These are phyloP conservation scores for Amaranthus tricolor DNA, from an alignment of 179 eudicot species.

Conservation along the genomic window DNA sequence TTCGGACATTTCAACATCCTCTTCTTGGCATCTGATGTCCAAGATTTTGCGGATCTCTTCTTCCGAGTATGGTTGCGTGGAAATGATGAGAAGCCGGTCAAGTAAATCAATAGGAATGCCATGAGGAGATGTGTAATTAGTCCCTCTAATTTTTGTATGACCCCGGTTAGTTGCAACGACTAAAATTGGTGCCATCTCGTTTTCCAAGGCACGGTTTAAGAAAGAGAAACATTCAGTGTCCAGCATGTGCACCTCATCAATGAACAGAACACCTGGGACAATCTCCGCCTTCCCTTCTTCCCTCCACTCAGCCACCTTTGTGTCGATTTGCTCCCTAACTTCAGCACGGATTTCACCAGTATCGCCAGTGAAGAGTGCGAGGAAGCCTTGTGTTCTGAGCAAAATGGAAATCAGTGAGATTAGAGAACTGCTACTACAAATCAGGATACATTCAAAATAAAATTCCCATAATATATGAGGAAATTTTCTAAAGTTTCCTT, in stretches of 20 bases:
- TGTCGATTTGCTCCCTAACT: constrained; percentile 96
- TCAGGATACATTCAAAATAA: background rate
- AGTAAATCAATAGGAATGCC: constrained; percentile 94
- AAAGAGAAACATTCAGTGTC: constrained; percentile 93
- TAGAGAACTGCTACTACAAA: background rate
- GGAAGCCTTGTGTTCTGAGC: constrained; percentile 87
- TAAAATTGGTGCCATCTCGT: constrained; percentile 85
- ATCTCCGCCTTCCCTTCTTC: constrained; percentile 99
- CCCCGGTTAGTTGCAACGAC: constrained; percentile 95
- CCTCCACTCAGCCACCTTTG: constrained; percentile 97
- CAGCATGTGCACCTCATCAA: constrained; percentile 96
- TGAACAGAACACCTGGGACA: constrained; percentile 89
- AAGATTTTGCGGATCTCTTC: constrained; percentile 83
- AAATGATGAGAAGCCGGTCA: constrained; percentile 84
- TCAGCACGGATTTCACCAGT: constrained; percentile 95
- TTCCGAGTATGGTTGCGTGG: constrained; percentile 82
- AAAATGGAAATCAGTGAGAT: background rate
- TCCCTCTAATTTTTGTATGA: constrained; percentile 81
- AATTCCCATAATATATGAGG: background rate
- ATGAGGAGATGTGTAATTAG: constrained; percentile 88
- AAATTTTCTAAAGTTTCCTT: no score
- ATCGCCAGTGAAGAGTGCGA: constrained; percentile 94
- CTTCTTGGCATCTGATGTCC: constrained; percentile 86
- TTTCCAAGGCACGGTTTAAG: constrained; percentile 69
- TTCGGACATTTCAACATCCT: constrained; percentile 90